A percentile compares a stretch with the other conserved stretches of the same genome.
Conservation (phyloP, 495 filamentous ascomycete genomes). For the Penicillium canescens region DNA sequence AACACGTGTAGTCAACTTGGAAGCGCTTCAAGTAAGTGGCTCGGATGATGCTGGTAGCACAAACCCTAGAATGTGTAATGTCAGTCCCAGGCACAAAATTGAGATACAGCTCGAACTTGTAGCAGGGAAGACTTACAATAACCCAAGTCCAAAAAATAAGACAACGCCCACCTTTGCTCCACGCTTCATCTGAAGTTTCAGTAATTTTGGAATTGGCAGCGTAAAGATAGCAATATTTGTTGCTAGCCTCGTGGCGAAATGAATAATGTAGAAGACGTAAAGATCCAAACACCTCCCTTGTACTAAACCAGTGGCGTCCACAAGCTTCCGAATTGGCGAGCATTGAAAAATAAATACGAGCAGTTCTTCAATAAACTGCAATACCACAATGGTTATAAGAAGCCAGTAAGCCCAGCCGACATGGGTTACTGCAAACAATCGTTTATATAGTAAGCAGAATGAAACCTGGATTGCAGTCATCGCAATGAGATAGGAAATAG, state of each 20-base stretch:
- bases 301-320: constrained; percentile 7
- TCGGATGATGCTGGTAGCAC: constrained; percentile 15
- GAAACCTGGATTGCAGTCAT: constrained; percentile 11
- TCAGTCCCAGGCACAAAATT: too few species aligned
- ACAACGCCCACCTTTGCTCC: constrained; percentile 23
- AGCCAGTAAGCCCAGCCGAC: neutral
- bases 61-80: neutral
- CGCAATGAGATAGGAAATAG: constrained; percentile 9
- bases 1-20: constrained; percentile 13
- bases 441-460: constrained; percentile 7
- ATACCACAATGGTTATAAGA: constrained; percentile 1
- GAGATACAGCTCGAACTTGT: too few species aligned
- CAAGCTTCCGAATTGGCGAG: constrained; percentile 8
- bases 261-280: constrained; percentile 12
- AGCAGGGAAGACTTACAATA: constrained; percentile 20
- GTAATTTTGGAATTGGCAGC: constrained; percentile 29
- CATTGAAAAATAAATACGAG: constrained; percentile 16
- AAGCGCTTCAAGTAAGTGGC: constrained; percentile 12
- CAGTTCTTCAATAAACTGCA: constrained; percentile 1
- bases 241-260: constrained; percentile 18
- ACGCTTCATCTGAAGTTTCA: constrained; percentile 20
- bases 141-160: constrained; percentile 32
- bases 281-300: constrained; percentile 7
- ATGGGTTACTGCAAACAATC: constrained; percentile 1
- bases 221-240: constrained; percentile 28